phyloP scores from a whole-genome alignment of 2,329 filamentous ascomycete species.

The Cladosporium phlei region DNA sequence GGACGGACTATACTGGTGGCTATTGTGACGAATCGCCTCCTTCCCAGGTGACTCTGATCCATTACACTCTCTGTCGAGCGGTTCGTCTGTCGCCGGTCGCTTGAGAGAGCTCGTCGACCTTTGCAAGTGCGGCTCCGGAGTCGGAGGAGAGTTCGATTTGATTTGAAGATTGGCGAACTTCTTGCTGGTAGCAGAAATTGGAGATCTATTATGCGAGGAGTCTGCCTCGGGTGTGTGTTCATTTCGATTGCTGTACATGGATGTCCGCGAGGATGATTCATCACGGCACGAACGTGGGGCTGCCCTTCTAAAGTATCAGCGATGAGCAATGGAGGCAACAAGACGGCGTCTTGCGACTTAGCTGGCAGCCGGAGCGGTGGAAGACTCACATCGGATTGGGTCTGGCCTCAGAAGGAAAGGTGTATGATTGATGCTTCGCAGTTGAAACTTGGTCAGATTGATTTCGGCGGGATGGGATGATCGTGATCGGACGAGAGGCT shows the following conservation, averaged over 20 bases:
- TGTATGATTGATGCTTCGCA: no score
- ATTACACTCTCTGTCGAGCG: not conserved
- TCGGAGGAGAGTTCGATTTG: not conserved
- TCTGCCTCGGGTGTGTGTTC: slow-evolving; percentile 3
- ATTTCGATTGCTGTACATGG: not conserved
- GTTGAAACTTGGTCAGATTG: no score
- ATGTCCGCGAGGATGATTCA: slow-evolving; percentile 1
- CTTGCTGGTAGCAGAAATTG: not conserved
- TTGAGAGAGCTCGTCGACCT: not conserved
- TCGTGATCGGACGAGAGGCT: no score
- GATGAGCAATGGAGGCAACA: not conserved
- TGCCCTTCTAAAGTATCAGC: no score
- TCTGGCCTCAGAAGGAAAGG: no score
- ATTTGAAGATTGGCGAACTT: not conserved
- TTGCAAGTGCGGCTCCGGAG: not conserved
- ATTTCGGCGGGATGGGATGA: no score
- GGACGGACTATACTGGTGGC: not conserved
- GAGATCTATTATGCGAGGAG: not conserved
- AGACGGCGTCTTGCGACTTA: no score
- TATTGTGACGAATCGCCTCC: not conserved
- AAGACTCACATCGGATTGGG: no score
- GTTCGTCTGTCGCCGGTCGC: not conserved
- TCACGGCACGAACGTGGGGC: no score
- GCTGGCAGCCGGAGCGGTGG: no score
- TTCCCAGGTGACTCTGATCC: not conserved